Evolutionary conservation across 2,329 filamentous ascomycete genomes (phyloP).

Genomic region (Penicillium occitanis): DNA sequence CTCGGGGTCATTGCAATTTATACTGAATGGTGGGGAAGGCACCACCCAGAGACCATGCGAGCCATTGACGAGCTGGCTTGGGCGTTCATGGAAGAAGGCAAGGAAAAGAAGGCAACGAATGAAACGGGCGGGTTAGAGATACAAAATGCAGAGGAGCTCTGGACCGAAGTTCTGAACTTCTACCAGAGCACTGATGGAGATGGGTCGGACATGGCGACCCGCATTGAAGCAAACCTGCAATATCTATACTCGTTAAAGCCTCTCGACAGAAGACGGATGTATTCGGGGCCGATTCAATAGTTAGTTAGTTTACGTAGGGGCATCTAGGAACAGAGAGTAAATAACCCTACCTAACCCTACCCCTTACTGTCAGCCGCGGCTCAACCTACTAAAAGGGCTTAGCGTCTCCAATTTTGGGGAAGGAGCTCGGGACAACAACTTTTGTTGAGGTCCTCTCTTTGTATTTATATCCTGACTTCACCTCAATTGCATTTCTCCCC

Average conservation of each 20-base stretch:
- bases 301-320: no score
- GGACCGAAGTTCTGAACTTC: background rate
- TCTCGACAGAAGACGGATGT: background rate
- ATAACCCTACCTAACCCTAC: background rate
- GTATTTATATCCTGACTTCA: background rate
- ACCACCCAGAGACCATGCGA: slow-evolving; percentile 2
- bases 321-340: no score
- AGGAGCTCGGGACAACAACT: slow-evolving; percentile 1
- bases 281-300: background rate
- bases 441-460: background rate
- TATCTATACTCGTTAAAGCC: background rate
- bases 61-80: slow-evolving; percentile 3
- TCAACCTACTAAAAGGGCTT: background rate
- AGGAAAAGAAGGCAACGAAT: background rate
- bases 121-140: background rate
- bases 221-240: background rate
- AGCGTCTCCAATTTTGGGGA: background rate
- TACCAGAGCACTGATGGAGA: background rate
- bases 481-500: background rate
- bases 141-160: background rate
- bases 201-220: background rate
- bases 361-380: slow-evolving; percentile 10
- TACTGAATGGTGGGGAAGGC: slow-evolving; percentile 6
- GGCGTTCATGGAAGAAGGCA: background rate
- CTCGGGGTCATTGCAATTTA: background rate